These are phyloP conservation scores for Suillus subluteus DNA, from an alignment of 768 basidiomycete species.

Conservation along the genomic window DNA sequence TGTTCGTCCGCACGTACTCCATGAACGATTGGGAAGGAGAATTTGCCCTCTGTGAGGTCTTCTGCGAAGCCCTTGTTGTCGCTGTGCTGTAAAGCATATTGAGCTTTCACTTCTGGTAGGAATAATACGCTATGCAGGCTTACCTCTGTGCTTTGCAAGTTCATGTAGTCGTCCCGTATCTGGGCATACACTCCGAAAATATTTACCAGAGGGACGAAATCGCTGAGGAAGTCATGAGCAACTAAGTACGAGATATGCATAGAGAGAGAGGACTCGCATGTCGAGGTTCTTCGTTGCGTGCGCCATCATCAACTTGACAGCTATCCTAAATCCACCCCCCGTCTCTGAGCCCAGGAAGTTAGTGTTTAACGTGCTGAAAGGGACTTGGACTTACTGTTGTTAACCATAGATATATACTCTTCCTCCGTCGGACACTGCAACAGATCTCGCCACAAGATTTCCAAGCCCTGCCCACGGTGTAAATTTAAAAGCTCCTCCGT, in stretches of 20 bases:
- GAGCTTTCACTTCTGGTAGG: not conserved
- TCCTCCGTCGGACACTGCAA: constrained; percentile 91
- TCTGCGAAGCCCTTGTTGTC: constrained; percentile 71
- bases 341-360: constrained; percentile 63
- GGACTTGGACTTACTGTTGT: constrained; percentile 65
- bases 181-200: constrained; percentile 95
- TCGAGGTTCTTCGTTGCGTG: constrained; percentile 64
- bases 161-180: constrained; percentile 97
- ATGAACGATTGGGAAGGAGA: constrained; percentile 80
- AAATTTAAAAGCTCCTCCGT: constrained; percentile 73
- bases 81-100: constrained; percentile 49
- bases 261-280: constrained; percentile 46
- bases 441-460: constrained; percentile 93
- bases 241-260: not conserved
- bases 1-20: constrained; percentile 76
- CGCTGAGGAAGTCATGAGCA: constrained; percentile 43
- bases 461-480: constrained; percentile 94
- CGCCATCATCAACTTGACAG: constrained; percentile 97
- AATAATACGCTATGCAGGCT: constrained; percentile 13
- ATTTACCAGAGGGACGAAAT: constrained; percentile 92
- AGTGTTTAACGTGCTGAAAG: constrained; percentile 24
- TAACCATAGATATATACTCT: constrained; percentile 95
- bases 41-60: constrained; percentile 81
- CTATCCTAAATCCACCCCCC: constrained; percentile 89
- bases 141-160: constrained; percentile 86